Conservation (phyloP, 495 filamentous ascomycete genomes). For the Stereocaulon alpinum region DNA sequence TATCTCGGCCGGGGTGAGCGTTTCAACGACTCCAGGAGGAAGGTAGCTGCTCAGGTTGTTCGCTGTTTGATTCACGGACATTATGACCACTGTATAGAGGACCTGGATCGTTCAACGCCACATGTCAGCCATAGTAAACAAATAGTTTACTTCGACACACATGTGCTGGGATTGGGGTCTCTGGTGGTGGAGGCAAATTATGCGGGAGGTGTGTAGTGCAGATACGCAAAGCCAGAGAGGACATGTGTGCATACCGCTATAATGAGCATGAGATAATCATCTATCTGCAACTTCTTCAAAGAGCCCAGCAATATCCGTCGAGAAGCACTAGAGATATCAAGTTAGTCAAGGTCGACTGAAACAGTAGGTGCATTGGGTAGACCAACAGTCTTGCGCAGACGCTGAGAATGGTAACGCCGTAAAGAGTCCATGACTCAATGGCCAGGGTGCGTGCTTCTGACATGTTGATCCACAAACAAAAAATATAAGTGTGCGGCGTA, state of each 20-base stretch:
- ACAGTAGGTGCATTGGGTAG: too few relatives aligned
- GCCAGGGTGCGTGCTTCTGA: slow-evolving; percentile 8
- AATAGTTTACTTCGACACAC: not conserved
- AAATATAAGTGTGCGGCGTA: not conserved
- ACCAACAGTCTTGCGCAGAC: slow-evolving; percentile 17
- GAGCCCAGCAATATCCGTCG: slow-evolving; percentile 36
- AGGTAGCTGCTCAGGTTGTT: slow-evolving; percentile 45
- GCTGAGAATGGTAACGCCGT: slow-evolving; percentile 6
- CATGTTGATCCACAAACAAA: not conserved
- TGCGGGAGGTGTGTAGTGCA: too few relatives aligned
- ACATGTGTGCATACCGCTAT: slow-evolving; percentile 30
- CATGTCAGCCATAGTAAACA: not conserved
- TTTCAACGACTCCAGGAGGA: slow-evolving; percentile 33
- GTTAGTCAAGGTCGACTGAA: not conserved
- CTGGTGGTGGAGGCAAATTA: too few relatives aligned
- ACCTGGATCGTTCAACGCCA: slow-evolving; percentile 19
- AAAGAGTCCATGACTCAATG: slow-evolving; percentile 24
- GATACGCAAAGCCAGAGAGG: not conserved
- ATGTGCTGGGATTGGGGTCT: not conserved
- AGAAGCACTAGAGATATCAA: slow-evolving; percentile 18
- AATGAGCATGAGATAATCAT: slow-evolving; percentile 46
- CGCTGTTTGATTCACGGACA: slow-evolving; percentile 41
- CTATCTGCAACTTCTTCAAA: slow-evolving; percentile 37
- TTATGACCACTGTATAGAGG: slow-evolving; percentile 41
- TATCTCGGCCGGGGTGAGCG: slow-evolving; percentile 38